Conservation (phyloP, 129 eudicot species). For the Sambucus nigra region DNA sequence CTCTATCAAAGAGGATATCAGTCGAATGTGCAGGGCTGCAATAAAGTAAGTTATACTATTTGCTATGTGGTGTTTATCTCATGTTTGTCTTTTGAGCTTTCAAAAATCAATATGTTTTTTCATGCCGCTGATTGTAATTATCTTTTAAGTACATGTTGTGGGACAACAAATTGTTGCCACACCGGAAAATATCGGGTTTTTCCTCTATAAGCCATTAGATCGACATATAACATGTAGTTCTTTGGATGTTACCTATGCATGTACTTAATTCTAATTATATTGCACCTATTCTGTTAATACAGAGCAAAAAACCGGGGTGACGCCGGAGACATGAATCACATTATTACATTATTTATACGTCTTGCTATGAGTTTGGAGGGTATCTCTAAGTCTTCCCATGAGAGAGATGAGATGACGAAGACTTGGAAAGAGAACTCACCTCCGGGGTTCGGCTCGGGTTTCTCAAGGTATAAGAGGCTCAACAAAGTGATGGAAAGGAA, state of each 20-base stretch:
- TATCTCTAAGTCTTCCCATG: slow-evolving; percentile 37
- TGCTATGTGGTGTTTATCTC: slow-evolving; percentile 7
- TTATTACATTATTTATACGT: slow-evolving; percentile 55
- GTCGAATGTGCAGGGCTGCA: slow-evolving; percentile 90
- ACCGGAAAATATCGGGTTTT: too few relatives aligned
- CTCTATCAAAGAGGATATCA: slow-evolving; percentile 74
- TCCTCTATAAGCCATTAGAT: too few relatives aligned
- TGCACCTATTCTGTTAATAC: slow-evolving; percentile 14
- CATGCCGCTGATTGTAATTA: too few relatives aligned
- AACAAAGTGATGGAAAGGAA: slow-evolving; percentile 49
- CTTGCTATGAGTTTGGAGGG: slow-evolving; percentile 72
- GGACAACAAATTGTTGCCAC: too few relatives aligned
- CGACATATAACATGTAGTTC: too few relatives aligned
- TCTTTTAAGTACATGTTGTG: too few relatives aligned
- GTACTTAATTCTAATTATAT: not conserved
- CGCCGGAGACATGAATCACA: slow-evolving; percentile 57
- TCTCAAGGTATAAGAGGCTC: slow-evolving; percentile 53
- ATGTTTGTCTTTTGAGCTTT: not conserved
- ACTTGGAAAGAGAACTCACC: slow-evolving; percentile 69
- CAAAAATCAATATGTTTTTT: too few relatives aligned
- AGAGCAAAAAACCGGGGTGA: slow-evolving; percentile 62
- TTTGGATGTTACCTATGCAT: too few relatives aligned
- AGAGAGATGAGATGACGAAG: slow-evolving; percentile 56
- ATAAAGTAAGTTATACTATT: slow-evolving; percentile 45
- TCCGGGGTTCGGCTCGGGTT: slow-evolving; percentile 51